A percentile compares a stretch with the other conserved stretches of the same genome.
phyloP scores from a whole-genome alignment of 2,329 filamentous ascomycete species.

The Incumbomyces delicatus region DNA sequence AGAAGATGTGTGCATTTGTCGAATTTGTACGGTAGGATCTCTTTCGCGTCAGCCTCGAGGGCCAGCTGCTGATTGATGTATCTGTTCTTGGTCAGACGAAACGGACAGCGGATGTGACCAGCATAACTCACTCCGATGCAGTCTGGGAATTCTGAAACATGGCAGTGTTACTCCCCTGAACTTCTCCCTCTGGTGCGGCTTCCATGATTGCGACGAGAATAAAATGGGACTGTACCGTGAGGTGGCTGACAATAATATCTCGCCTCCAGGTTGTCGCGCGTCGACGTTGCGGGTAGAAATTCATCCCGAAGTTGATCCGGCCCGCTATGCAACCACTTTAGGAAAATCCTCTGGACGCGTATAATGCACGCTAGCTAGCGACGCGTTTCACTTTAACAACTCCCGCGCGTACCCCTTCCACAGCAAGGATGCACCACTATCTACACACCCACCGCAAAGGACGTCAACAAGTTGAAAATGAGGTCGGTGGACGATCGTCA shows the following conservation, averaged over 20 bases:
- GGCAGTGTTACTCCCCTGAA: conserved; percentile 5
- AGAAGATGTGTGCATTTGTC: conserved; percentile 87
- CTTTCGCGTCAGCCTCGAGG: conserved; percentile 88
- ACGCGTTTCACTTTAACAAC: too few species aligned
- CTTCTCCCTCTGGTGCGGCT: conserved; percentile 9
- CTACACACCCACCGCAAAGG: too few species aligned
- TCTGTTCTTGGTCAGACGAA: conserved; percentile 32
- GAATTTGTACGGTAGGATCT: conserved; percentile 94
- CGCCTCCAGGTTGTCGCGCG: too few species aligned
- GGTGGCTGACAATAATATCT: too few species aligned
- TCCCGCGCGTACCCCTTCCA: too few species aligned
- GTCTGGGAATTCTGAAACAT: conserved; percentile 57
- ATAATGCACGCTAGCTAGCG: too few species aligned
- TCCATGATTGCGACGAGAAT: conserved; percentile 6
- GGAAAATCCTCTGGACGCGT: too few species aligned
- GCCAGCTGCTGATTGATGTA: conserved; percentile 84
- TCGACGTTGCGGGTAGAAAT: too few species aligned
- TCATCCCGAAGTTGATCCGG: too few species aligned
- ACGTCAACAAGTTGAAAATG: background rate
- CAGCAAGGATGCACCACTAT: too few species aligned
- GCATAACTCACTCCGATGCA: conserved; percentile 51
- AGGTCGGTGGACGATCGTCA: conserved; percentile 2
- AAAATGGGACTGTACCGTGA: background rate
- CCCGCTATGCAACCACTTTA: too few species aligned
- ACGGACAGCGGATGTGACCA: background rate